A percentile compares a stretch with the other conserved stretches of the same genome.
Conservation (phyloP, 345 rosid genomes). For the Citrus hindsii region DNA sequence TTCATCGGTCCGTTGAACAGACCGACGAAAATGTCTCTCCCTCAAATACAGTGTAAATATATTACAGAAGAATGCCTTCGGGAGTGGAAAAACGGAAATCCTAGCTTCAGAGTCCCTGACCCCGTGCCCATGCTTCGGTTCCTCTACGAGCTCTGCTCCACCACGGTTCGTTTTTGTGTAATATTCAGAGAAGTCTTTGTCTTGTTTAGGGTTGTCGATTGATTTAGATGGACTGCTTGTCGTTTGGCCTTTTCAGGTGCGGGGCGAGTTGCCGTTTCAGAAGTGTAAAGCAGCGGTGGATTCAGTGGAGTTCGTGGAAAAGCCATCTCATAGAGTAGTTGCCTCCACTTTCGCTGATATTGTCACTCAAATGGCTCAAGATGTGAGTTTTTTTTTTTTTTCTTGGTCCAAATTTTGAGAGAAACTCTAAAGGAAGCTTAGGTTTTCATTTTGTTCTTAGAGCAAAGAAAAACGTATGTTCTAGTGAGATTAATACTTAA, state of each 20-base stretch:
- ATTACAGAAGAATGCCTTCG: slow-evolving; percentile 70
- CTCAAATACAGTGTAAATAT: slow-evolving; percentile 60
- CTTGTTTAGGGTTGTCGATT: not conserved
- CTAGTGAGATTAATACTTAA: not conserved
- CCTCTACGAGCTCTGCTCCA: slow-evolving; percentile 87
- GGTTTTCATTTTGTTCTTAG: not conserved
- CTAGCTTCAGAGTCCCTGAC: slow-evolving; percentile 43
- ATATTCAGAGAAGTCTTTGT: not conserved
- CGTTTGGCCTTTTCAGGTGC: slow-evolving; percentile 46
- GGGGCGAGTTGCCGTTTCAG: slow-evolving; percentile 85
- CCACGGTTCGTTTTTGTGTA: slow-evolving; percentile 41
- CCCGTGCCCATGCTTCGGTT: slow-evolving; percentile 85
- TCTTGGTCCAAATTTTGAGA: not conserved
- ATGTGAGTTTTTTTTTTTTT: slow-evolving; percentile 43
- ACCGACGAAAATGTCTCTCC: slow-evolving; percentile 49
- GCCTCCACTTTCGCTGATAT: slow-evolving; percentile 78
- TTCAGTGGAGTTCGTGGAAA: slow-evolving; percentile 52
- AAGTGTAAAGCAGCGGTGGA: slow-evolving; percentile 79
- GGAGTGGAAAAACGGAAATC: slow-evolving; percentile 75
- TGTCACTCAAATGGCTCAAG: slow-evolving; percentile 89
- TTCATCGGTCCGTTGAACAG: not conserved
- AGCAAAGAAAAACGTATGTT: not conserved
- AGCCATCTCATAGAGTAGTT: slow-evolving; percentile 47
- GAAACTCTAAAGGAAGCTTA: not conserved
- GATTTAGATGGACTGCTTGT: not conserved